phyloP scores from a whole-genome alignment of 169 alveolate genomes.

The Cryptosporidium muris region DNA sequence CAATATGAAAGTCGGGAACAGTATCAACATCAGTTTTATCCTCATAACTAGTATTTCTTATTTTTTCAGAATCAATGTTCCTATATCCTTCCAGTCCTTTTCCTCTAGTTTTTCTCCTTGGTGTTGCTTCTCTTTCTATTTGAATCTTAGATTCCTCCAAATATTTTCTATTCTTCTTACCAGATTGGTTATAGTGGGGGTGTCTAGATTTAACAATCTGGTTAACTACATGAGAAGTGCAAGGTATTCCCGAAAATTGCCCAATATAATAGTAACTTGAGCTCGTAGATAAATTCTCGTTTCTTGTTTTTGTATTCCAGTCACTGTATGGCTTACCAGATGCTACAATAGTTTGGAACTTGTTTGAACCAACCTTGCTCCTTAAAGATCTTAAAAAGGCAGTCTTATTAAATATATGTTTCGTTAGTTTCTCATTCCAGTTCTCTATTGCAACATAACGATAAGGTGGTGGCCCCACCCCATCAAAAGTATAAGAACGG shows the following conservation, averaged over 20 bases:
- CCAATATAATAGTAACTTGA: conserved; percentile 65
- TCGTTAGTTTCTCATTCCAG: conserved; percentile 49
- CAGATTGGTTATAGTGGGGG: neutral
- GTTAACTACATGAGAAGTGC: conserved; percentile 61
- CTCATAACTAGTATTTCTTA: too few relatives aligned
- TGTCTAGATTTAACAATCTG: conserved; percentile 56
- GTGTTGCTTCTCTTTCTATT: neutral
- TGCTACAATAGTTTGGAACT: conserved; percentile 2
- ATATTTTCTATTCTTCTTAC: neutral
- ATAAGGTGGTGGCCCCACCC: conserved; percentile 60
- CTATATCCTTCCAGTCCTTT: too few relatives aligned
- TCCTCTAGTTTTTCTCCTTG: too few relatives aligned
- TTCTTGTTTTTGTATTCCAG: conserved; percentile 26
- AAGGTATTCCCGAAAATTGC: conserved; percentile 62
- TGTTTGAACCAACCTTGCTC: neutral
- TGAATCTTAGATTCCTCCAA: neutral
- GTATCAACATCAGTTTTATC: too few relatives aligned
- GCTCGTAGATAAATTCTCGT: conserved; percentile 5
- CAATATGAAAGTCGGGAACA: too few relatives aligned
- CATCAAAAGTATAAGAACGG: conserved; percentile 61
- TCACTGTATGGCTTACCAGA: conserved; percentile 55
- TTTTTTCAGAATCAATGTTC: too few relatives aligned
- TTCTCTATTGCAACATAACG: conserved; percentile 58
- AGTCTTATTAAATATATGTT: conserved; percentile 46
- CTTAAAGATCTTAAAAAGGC: conserved; percentile 7